phyloP scores from a whole-genome alignment of 2,329 filamentous ascomycete genomes.

The Xylariaceae sp. region DNA sequence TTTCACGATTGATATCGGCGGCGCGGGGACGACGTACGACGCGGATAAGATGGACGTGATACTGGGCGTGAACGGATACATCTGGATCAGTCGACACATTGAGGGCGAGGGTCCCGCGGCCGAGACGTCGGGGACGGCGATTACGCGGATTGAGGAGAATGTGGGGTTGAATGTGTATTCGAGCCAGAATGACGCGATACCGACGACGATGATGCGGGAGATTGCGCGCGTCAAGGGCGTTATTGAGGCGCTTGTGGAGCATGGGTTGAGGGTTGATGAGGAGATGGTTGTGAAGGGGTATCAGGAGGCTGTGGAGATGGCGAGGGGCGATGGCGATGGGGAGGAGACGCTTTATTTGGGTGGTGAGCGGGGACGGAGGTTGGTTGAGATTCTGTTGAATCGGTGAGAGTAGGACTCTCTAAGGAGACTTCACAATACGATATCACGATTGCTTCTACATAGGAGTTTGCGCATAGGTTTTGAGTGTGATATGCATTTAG shows the following conservation, averaged over 20 bases:
- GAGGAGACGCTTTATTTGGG: slow-evolving; percentile 57
- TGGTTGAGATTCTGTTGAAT: slow-evolving; percentile 41
- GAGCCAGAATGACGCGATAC: slow-evolving; percentile 86
- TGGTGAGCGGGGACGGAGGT: slow-evolving; percentile 48
- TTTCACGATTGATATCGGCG: slow-evolving; percentile 64
- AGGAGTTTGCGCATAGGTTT: no score
- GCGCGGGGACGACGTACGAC: slow-evolving; percentile 33
- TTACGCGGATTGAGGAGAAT: slow-evolving; percentile 83
- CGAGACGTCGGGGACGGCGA: slow-evolving; percentile 48
- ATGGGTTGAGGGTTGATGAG: slow-evolving; percentile 81
- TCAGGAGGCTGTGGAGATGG: slow-evolving; percentile 71
- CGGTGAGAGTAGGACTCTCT: slow-evolving; percentile 6
- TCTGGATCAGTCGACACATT: slow-evolving; percentile 86
- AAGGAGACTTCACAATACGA: slow-evolving; percentile 13
- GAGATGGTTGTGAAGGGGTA: slow-evolving; percentile 81
- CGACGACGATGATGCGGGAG: slow-evolving; percentile 71
- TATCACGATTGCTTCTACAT: background rate
- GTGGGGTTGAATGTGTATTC: slow-evolving; percentile 85
- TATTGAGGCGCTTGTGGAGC: slow-evolving; percentile 75
- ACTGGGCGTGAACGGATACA: slow-evolving; percentile 92
- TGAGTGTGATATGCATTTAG: no score
- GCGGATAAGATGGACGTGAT: slow-evolving; percentile 73
- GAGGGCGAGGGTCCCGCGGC: slow-evolving; percentile 49
- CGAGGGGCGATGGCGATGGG: slow-evolving; percentile 51
- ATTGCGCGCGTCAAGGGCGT: slow-evolving; percentile 80